Evolutionary conservation across 1,284 basidiomycete species (phyloP), one percentile per base, ranked within the genome.

Genomic region (Apiotrichum siamense): DNA sequence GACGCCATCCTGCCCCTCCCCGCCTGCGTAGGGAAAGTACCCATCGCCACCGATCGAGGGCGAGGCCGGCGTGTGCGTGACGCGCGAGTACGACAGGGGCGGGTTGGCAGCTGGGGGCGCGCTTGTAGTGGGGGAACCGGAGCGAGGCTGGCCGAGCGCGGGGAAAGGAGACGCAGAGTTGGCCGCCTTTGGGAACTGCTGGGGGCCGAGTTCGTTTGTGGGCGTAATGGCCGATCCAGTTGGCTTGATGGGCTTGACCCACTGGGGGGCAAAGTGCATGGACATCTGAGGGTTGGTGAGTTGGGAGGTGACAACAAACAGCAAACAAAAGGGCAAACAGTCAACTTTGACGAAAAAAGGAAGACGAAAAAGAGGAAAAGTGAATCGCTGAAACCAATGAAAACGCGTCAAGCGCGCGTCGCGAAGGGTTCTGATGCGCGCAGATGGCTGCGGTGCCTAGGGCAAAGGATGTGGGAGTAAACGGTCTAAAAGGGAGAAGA

Each of bases 31-130:
- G 38, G 78, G 39, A 83, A 80, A 38, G 83, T 82, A 57, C 84
- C 58, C 57, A 36, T 72, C 70, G 31, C 44, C 47, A 12, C 62
- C 57, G 42, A 63, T 59, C n/a, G 54, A 59, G 10, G 70, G 81
- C 32, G 87, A 83, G 42, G 59, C 54, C 18, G 67, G 68, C 7
- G 69, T 66, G 52, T 71, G 68, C 15, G 66, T 72, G 45, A 68
- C 64, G 48, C 68, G 60, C 33, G 88, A 90, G 76, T 91, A 90
- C 42, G 85, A 84, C 15, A 58, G 78, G 70, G 57, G 78, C 72
- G 57, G 64, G 45, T 64, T 59, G 74, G 69, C n/a, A n/a, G n/a
- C 51, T 48, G 58, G 45, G 26, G 57, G 48, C 20, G 52, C 45
- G 11, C 50, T 37, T 41, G 62, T 63, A 49, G 64, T 60, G 17